Conservation (phyloP, 192 early-diverging fungal species). For the Chytriomyces sp. region DNA sequence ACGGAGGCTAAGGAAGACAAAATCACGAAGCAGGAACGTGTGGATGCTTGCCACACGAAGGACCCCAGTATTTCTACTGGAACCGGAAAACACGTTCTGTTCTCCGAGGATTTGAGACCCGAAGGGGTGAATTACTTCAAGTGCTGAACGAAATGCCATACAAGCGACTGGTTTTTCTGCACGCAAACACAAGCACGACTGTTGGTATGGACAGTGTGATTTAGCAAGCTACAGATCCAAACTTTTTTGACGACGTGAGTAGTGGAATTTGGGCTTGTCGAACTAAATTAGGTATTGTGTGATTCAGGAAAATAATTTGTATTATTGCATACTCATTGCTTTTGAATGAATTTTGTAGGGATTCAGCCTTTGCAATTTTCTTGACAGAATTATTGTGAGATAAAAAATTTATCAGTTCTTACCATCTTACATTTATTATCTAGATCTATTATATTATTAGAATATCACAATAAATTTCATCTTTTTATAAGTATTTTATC, state of each 20-base stretch:
- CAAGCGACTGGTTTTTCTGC: constrained; percentile 33
- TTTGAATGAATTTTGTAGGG: no score
- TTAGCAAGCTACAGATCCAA: constrained; percentile 23
- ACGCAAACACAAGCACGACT: constrained; percentile 29
- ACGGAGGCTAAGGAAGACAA: no score
- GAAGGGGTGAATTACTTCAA: constrained; percentile 5
- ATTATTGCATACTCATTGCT: no score
- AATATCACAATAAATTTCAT: no score
- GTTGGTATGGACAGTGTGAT: constrained; percentile 24
- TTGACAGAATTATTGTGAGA: no score
- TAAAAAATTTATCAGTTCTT: no score
- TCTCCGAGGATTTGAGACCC: constrained; percentile 28
- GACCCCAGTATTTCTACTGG: constrained; percentile 36
- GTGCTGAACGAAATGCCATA: constrained; percentile 7
- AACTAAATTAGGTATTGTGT: constrained; percentile 28
- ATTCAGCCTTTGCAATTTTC: no score
- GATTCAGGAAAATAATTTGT: no score
- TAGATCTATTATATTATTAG: no score
- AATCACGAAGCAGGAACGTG: constrained; percentile 36
- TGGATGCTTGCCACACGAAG: constrained; percentile 38
- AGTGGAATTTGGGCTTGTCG: constrained; percentile 37
- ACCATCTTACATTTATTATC: no score
- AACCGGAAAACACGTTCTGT: constrained; percentile 16
- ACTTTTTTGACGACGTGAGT: constrained; percentile 33
- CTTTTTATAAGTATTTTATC: no score